Evolutionary conservation across 192 early-diverging fungal genomes (phyloP), one percentile per base, ranked within the genome.

Genomic region (Ambispora gerdemannii): DNA sequence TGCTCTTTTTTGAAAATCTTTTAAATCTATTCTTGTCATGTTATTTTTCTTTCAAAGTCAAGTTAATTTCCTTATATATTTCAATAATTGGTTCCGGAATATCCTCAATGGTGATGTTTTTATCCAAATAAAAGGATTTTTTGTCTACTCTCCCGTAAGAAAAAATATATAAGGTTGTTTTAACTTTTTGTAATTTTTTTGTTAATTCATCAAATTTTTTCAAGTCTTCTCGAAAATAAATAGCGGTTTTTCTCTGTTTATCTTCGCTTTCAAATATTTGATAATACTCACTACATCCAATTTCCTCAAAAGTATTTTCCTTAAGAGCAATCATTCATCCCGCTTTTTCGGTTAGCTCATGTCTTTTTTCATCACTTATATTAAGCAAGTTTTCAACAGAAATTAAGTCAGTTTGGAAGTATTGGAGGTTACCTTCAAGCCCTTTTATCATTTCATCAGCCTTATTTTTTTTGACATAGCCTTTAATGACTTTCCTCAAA

Each of bases 11-110:
- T 47, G 43, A 47, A 47, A 47, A 47, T 47, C 43, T 47, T 47
- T 47, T 47, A 47, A 47, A 47, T 47, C 17, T 47, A 47, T 47
- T 47, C 43, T 47, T 47, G 17, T 17, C 43, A 47, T 47, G 17
- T 47, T 47, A 47, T 47, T 47, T 47, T 47, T 47, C 43, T 47
- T 47, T 47, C 43, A 47, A 47, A 47, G 43, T 47, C 17, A 47
- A 47, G 43, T 47, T 47, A 47, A 47, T 47, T 47, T 47, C 43
- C 43, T 47, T 47, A 47, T 47, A 47, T 47, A 47, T 47, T 47
- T 47, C 43, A 17, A 47, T 47, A 47, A 47, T 47, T 47, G 43
- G 43, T 17, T 47, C 43, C 8, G 43, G 43, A 47, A 47, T 47
- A 47, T 47, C 43, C 43, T 47, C 43, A 47, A 47, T 47, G 17